phyloP scores from a whole-genome alignment of 345 rosid species.

The Pelargonium nanum region DNA sequence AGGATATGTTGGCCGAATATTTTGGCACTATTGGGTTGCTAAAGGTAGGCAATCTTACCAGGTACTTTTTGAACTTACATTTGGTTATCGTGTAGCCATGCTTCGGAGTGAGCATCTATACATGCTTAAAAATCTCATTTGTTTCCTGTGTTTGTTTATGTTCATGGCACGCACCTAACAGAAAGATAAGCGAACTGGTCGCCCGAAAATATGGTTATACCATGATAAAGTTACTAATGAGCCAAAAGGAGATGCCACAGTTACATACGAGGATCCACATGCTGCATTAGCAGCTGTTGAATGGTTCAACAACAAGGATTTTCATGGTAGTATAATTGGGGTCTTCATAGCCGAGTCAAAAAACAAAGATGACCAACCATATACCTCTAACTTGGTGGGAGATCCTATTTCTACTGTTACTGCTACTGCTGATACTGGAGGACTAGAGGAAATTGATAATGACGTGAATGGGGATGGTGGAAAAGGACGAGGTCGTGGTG shows the following conservation, averaged over 20 bases:
- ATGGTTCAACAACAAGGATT: conserved; percentile 93
- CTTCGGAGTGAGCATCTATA: neutral
- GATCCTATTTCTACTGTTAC: conserved; percentile 18
- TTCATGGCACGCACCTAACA: conserved; percentile 8
- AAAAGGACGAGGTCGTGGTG: conserved; percentile 68
- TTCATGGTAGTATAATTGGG: conserved; percentile 74
- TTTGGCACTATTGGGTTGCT: conserved; percentile 93
- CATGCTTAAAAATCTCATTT: neutral
- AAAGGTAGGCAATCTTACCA: conserved; percentile 42
- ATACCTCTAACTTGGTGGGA: conserved; percentile 12
- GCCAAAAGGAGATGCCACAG: conserved; percentile 94
- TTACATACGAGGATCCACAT: conserved; percentile 94
- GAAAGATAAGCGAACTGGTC: conserved; percentile 90
- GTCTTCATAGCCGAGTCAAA: conserved; percentile 78
- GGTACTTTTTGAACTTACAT: neutral
- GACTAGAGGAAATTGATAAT: conserved; percentile 30
- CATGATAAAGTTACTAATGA: conserved; percentile 82
- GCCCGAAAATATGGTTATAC: conserved; percentile 89
- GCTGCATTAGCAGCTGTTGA: conserved; percentile 97
- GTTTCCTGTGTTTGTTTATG: neutral
- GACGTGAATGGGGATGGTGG: conserved; percentile 48
- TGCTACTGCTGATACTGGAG: conserved; percentile 31
- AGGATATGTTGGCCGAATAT: conserved; percentile 76
- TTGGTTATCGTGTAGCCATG: neutral
- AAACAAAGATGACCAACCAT: conserved; percentile 35